Base-by-base conservation (phyloP, 2,329 filamentous ascomycete species). In the Beauveria caledonica region DNA sequence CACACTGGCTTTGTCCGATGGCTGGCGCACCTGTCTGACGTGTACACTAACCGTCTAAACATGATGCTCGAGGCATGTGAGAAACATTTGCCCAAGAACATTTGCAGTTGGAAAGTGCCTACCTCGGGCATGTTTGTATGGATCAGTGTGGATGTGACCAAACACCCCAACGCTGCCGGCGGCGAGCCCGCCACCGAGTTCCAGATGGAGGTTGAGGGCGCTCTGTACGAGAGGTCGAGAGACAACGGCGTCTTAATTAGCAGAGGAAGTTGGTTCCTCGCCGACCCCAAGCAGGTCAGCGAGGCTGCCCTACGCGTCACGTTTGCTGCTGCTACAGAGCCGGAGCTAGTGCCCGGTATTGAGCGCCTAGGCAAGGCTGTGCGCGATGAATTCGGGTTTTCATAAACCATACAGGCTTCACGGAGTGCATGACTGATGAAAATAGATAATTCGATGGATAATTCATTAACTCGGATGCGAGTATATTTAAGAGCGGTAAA, bases 101-200 rank as follows among this genome's bases (percentile, higher is more conserved):
- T 95, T 21, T 87, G 90, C 25, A 83, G 78, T 69, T 96, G 90
- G 90, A 81, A 77, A 19, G 80, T 87, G 1, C 90, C 91, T 1
- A 81, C 80, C 63, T 88, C 90, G 1, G 91, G 91, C 68, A 96
- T 96, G 92, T 97, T 96, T 79, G 84, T 88, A 71, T 91, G 88
- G 88, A 74, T 91, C 59, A 76, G 80, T 60, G 74, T 91, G 21
- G 79, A 88, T 65, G 82, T 81, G 66, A 76, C 73, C 27, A 77
- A 79, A 61, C 87, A 90, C 67, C 87, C 87, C 0, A 73, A 80
- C 15, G 73, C 81, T 23, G 13, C 44, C 4, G 23, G 29, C 23
- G 39, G 50, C 15, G 39, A 46, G 60, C 46, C 52, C 4, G 53
- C 53, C 27, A 51, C 25, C 17, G 60, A 61, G 23, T 49, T 61